Conservation (phyloP, 257 asterid genomes). For the Eustoma russellianum region DNA sequence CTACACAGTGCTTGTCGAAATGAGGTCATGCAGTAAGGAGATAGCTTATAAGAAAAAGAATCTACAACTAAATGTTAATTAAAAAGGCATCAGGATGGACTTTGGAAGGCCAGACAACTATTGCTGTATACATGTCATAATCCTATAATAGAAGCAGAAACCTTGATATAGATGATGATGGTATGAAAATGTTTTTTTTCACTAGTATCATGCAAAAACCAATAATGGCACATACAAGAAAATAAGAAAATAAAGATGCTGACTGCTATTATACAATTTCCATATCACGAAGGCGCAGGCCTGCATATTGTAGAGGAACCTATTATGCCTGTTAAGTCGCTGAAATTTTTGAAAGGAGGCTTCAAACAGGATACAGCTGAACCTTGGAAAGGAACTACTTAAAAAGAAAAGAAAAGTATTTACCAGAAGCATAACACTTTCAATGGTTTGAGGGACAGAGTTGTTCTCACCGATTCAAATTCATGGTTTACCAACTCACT, state of each 20-base stretch:
- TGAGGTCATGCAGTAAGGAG: no score
- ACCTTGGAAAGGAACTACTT: background rate
- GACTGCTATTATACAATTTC: background rate
- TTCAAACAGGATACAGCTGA: no score
- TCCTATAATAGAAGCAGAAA: no score
- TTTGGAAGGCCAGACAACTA: background rate
- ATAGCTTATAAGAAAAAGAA: no score
- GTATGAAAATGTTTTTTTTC: background rate
- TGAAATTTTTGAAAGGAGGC: background rate
- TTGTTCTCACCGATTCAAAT: conserved; percentile 40
- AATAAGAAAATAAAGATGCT: background rate
- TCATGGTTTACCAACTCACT: conserved; percentile 31
- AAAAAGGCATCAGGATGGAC: background rate
- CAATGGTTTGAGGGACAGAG: background rate
- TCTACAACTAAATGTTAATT: background rate
- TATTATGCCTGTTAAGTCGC: background rate
- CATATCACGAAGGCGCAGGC: background rate
- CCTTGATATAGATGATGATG: background rate
- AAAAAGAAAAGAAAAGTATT: conserved; percentile 1
- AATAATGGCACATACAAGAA: no score
- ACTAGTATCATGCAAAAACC: no score
- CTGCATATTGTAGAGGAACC: background rate
- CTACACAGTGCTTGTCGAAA: background rate
- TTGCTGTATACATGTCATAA: no score
- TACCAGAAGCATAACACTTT: background rate